phyloP scores from a whole-genome alignment of 805 yeast species.

The Starmerella vaccinii region DNA sequence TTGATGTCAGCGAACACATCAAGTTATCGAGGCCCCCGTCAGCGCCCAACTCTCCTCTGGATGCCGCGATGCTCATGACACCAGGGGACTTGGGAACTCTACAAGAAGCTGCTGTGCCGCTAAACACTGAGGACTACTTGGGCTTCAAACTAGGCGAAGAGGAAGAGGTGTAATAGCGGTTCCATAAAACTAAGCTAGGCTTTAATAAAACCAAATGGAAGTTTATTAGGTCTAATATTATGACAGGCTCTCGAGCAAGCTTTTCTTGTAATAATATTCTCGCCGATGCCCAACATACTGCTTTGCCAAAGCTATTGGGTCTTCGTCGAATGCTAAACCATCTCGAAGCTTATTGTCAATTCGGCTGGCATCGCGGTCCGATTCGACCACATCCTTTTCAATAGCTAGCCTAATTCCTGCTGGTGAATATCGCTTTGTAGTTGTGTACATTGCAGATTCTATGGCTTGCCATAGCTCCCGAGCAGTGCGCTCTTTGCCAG shows the following conservation, averaged over 20 bases:
- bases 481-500: conserved; percentile 21
- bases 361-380: neutral
- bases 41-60: conserved; percentile 95
- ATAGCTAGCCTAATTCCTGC: conserved; percentile 26
- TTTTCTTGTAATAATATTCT: neutral
- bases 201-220: neutral
- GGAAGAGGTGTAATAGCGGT: conserved; percentile 13
- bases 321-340: neutral
- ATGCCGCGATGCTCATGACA: conserved; percentile 68
- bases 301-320: conserved; percentile 3
- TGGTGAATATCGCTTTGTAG: conserved; percentile 33
- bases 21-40: conserved; percentile 85
- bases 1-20: conserved; percentile 27
- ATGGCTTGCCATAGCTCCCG: conserved; percentile 11
- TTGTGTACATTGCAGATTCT: conserved; percentile 29
- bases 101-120: conserved; percentile 71
- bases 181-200: neutral
- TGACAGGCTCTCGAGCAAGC: conserved; percentile 1
- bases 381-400: neutral
- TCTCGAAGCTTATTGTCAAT: neutral
- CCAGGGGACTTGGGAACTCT: conserved; percentile 97
- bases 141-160: conserved; percentile 36
- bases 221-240: neutral
- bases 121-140: conserved; percentile 62
- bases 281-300: neutral